Evolutionary conservation across 768 basidiomycete species (phyloP), one percentile per base, ranked within the genome.

Genomic region (Ramaria rubella): DNA sequence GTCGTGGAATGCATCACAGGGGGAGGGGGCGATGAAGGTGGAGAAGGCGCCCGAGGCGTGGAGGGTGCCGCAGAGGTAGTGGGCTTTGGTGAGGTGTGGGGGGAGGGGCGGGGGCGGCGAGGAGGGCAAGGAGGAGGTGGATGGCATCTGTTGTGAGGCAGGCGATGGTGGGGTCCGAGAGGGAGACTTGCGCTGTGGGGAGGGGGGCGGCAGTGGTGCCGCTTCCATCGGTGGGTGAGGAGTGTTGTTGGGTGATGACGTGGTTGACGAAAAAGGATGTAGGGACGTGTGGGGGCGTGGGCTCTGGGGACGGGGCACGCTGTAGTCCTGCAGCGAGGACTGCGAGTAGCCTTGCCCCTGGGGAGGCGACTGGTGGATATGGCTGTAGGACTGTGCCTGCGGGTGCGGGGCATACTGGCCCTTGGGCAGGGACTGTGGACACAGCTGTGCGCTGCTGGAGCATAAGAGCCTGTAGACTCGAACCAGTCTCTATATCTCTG

Each of bases 1-100:
- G 65, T 94, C 92, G 23, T 90, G 77, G 72, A 98, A 98, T 1
- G 95, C 93, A 5, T 77, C 65, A 4, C 90, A 78, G 1, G 87
- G 86, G 64, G 89, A 89, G 57, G 80, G 81, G 0, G 73, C 75
- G 19, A 89, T 62, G 59, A 80, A 74, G 11, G 81, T 77, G 0
- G 90, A 87, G 67, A 82, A 87, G 4, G 80, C 76, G 7, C 94
- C 94, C 0, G 81, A 81, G 0, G 87, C 74, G 2, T 81, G 77
- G n/a, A 95, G 76, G 1, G 81, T 83, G 0, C 86, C 94, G 15
- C 86, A 81, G 57, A 88, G 76, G 68, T 84, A 93, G 26, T 87
- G 66, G 0, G 92, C 89, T 61, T 93, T 87, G 68, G 72, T 57
- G 2, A 75, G 70, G n/a, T n/a, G 74, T 4, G 96, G 75, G 0